Evolutionary conservation across 2,329 filamentous ascomycete genomes (phyloP).

Genomic region (Lachnellula suecica): DNA sequence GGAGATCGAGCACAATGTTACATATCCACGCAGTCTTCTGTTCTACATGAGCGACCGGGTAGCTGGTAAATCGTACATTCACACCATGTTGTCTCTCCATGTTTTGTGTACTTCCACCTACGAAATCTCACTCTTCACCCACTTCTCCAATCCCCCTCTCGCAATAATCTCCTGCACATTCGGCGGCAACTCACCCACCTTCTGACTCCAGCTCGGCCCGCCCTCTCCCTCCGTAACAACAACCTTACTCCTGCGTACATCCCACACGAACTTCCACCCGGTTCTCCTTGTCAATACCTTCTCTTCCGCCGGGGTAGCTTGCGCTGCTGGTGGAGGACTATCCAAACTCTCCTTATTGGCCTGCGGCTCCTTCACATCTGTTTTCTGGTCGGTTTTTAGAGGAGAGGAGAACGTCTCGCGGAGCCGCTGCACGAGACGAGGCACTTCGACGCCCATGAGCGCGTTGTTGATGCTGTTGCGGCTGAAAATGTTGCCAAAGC

Average conservation of each 20-base stretch:
- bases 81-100: too few species aligned
- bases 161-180: conserved; percentile 88
- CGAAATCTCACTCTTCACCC: conserved; percentile 53
- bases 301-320: conserved; percentile 37
- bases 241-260: conserved; percentile 71
- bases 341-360: conserved; percentile 50
- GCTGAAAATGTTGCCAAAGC: conserved; percentile 81
- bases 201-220: conserved; percentile 71
- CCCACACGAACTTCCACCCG: conserved; percentile 82
- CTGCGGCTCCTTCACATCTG: conserved; percentile 48
- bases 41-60: too few species aligned
- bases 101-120: not conserved
- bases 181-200: conserved; percentile 78
- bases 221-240: conserved; percentile 67
- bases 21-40: too few species aligned
- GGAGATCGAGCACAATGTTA: too few species aligned
- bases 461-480: conserved; percentile 81
- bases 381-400: conserved; percentile 23
- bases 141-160: conserved; percentile 74
- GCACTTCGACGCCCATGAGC: conserved; percentile 70
- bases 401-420: conserved; percentile 53
- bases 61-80: too few species aligned
- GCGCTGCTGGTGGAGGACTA: conserved; percentile 44
- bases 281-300: conserved; percentile 69
- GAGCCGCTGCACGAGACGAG: conserved; percentile 63